A percentile compares a stretch with the other conserved stretches of the same genome.
These are phyloP conservation scores for Syzygium oleosum DNA, from an alignment of 345 rosid species.

Conservation along the genomic window DNA sequence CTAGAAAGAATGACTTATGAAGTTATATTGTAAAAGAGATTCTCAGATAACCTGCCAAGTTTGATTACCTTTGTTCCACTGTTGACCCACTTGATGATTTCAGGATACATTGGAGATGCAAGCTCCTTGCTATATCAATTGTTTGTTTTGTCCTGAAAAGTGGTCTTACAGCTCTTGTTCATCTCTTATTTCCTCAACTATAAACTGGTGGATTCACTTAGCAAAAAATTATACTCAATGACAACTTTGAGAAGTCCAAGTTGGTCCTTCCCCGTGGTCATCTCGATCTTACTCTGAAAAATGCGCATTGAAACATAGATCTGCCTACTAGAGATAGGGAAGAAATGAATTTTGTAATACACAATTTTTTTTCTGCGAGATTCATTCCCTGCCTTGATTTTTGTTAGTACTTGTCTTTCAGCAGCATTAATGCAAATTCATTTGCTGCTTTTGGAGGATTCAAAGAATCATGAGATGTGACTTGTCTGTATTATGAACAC, in stretches of 20 bases:
- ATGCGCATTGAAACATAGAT: neutral
- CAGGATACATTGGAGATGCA: neutral
- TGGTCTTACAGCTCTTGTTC: neutral
- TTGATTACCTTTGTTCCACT: neutral
- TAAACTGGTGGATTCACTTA: neutral
- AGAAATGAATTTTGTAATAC: neutral
- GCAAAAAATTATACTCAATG: neutral
- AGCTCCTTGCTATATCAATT: neutral
- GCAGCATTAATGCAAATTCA: neutral
- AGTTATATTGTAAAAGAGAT: no score
- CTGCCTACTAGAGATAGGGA: neutral
- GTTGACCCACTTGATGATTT: neutral
- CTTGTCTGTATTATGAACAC: neutral
- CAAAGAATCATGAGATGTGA: neutral
- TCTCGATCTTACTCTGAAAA: no score
- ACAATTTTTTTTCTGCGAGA: neutral
- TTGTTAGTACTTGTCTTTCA: neutral
- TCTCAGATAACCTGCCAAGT: neutral
- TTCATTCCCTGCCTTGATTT: neutral
- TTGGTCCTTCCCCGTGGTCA: neutral
- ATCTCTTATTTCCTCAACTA: neutral
- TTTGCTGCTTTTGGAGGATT: neutral
- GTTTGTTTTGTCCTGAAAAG: neutral
- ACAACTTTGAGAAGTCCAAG: neutral
- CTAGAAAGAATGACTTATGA: neutral